phyloP scores from a whole-genome alignment of 1,139 yeast species.

The Saccharomyces pastorianus region DNA sequence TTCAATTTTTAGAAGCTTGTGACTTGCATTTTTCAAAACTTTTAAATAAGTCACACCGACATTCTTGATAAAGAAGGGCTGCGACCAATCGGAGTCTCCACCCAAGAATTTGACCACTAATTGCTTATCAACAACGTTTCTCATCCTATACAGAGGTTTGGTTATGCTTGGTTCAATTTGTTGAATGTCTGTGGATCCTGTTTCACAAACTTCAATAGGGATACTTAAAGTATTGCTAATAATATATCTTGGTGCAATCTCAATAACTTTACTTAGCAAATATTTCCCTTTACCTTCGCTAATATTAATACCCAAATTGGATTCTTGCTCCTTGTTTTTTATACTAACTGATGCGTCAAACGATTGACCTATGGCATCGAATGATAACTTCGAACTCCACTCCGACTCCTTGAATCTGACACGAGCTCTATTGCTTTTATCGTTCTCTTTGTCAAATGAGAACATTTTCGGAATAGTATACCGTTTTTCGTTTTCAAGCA shows the following conservation, averaged over 20 bases:
- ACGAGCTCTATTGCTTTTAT: constrained; percentile 61
- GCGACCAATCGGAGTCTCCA: constrained; percentile 64
- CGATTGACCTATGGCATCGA: constrained; percentile 85
- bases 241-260: constrained; percentile 76
- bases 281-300: constrained; percentile 86
- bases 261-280: constrained; percentile 66
- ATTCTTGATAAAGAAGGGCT: constrained; percentile 78
- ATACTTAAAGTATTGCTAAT: constrained; percentile 54
- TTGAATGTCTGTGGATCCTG: constrained; percentile 48
- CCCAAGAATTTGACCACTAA: constrained; percentile 53
- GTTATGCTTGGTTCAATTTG: constrained; percentile 43
- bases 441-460: constrained; percentile 60
- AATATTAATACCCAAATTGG: constrained; percentile 66
- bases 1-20: constrained; percentile 62
- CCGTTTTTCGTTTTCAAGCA: constrained; percentile 24
- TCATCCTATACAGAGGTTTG: constrained; percentile 52
- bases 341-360: constrained; percentile 57
- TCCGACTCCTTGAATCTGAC: constrained; percentile 61
- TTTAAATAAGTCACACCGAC: constrained; percentile 76
- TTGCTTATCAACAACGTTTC: constrained; percentile 38
- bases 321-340: constrained; percentile 53
- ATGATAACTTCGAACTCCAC: constrained; percentile 72
- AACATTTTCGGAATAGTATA: constrained; percentile 67
- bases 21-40: constrained; percentile 54
- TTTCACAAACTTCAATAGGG: constrained; percentile 53